Conservation (phyloP, 2,329 filamentous ascomycete genomes). For the Claviceps fusiformis region DNA sequence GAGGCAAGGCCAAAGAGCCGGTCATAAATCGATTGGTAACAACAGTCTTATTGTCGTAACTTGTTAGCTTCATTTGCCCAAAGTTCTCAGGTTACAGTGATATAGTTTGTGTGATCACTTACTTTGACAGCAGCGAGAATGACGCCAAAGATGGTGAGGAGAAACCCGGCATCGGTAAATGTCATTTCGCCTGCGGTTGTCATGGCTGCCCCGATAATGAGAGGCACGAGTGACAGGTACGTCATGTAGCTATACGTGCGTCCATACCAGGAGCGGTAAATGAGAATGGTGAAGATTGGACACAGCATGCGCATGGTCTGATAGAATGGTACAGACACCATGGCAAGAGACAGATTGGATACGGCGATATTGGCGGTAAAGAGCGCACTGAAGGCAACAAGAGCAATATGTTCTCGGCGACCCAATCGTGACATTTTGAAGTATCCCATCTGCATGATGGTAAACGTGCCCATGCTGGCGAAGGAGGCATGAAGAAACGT, state of each 20-base stretch:
- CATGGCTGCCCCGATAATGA: conserved; percentile 44
- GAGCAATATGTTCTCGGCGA: conserved; percentile 38
- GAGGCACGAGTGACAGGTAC: conserved; percentile 46
- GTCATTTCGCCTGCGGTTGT: conserved; percentile 50
- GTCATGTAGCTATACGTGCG: conserved; percentile 41
- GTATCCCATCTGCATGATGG: conserved; percentile 36
- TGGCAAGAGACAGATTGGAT: conserved; percentile 46
- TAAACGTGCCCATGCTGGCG: conserved; percentile 40
- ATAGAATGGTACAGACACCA: conserved; percentile 53
- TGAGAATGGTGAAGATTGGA: conserved; percentile 47
- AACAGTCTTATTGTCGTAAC: conserved; percentile 27
- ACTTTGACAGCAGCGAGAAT: conserved; percentile 42
- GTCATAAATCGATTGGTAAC: conserved; percentile 53
- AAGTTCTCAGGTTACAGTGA: background rate
- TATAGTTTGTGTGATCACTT: conserved; percentile 4
- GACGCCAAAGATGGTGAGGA: conserved; percentile 40
- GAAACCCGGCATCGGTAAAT: conserved; percentile 43
- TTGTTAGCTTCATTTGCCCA: background rate
- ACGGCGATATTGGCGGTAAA: conserved; percentile 52
- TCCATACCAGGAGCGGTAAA: conserved; percentile 42
- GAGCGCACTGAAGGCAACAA: conserved; percentile 44
- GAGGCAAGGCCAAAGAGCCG: conserved; percentile 40
- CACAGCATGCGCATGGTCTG: conserved; percentile 49
- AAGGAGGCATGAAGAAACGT: conserved; percentile 45
- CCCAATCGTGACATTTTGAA: conserved; percentile 39